Base-by-base conservation (phyloP, 2,329 filamentous ascomycete species). In the Exophiala dermatitidis region DNA sequence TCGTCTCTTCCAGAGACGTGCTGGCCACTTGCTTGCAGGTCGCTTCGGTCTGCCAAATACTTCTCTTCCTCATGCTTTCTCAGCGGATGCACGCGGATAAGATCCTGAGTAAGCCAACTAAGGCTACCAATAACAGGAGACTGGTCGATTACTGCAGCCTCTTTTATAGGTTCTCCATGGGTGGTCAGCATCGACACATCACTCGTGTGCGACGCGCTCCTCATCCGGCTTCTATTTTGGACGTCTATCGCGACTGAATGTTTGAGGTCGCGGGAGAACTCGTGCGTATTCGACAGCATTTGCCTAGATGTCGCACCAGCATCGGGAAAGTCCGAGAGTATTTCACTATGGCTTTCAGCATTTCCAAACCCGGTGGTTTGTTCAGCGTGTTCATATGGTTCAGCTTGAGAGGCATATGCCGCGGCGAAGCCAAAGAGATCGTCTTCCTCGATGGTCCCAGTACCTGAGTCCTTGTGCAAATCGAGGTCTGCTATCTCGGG, bases 81-180 rank as follows among this genome's bases (percentile, higher is more conserved):
- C 53, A 57, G 57, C 57, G 57, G 57, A 59, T 57, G 57, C 54
- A 48, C 52, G 49, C 57, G 57, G 57, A 54, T 57, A 51, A 57
- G 34, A 53, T 57, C 48, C 51, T 59, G 57, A 57, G 57, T 57
- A 56, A 59, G 57, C 57, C 46, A 52, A 36, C 10, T 44, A 10
- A 37, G 32, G 9, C 46, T 36, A 51, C 57, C 57, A 57, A 57
- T 59, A 29, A 50, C 37, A 10, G 47, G 10, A 6, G 42, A 7
- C 9, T 29, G 38, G 34, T 44, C 34, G 46, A 52, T 48, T 50
- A 40, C 43, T 48, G 33, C 32, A 9, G 37, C 26, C 30, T 48
- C 41, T 46, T 47, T 36, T 29, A 56, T 52, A 52, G 48, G 48
- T 49, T 38, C 45, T 45, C 53, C 51, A 12, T 38, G 40, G 10